These are phyloP conservation scores for Striga asiatica DNA, from an alignment of 257 asterid genomes.

Conservation along the genomic window DNA sequence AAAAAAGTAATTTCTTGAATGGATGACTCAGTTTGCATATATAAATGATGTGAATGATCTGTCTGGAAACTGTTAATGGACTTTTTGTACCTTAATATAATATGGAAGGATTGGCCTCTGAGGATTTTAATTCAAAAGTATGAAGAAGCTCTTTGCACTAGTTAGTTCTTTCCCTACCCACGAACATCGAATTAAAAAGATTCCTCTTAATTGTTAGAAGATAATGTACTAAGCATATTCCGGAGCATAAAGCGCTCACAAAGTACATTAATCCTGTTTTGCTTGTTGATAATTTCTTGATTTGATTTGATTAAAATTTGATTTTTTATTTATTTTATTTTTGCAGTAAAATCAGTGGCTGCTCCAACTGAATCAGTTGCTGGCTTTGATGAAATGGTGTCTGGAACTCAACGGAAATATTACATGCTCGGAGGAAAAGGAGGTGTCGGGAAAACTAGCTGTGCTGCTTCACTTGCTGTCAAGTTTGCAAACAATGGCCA, in stretches of 20 bases:
- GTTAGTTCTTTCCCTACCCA: not conserved
- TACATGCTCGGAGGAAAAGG: slow-evolving; percentile 99
- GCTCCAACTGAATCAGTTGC: slow-evolving; percentile 60
- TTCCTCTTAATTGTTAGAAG: no score
- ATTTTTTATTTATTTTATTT: not conserved
- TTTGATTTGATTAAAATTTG: not conserved
- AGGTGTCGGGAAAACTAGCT: slow-evolving; percentile 97
- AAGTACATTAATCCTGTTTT: not conserved
- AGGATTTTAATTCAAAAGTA: not conserved
- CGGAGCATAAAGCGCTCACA: not conserved
- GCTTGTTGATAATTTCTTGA: not conserved
- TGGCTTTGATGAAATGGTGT: slow-evolving; percentile 81
- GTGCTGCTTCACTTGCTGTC: slow-evolving; percentile 97
- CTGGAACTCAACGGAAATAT: slow-evolving; percentile 86
- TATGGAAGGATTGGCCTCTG: no score
- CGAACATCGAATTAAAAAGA: no score
- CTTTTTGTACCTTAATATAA: not conserved
- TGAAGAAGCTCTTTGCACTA: not conserved
- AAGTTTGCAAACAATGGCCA: slow-evolving; percentile 96
- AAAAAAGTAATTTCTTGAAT: not conserved
- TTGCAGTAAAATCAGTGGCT: slow-evolving; percentile 71
- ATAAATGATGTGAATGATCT: not conserved
- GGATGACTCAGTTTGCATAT: not conserved
- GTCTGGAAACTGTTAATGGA: not conserved
- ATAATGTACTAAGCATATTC: no score